Conservation (phyloP, 805 yeast species). For the Pichia pseudocactophila region DNA sequence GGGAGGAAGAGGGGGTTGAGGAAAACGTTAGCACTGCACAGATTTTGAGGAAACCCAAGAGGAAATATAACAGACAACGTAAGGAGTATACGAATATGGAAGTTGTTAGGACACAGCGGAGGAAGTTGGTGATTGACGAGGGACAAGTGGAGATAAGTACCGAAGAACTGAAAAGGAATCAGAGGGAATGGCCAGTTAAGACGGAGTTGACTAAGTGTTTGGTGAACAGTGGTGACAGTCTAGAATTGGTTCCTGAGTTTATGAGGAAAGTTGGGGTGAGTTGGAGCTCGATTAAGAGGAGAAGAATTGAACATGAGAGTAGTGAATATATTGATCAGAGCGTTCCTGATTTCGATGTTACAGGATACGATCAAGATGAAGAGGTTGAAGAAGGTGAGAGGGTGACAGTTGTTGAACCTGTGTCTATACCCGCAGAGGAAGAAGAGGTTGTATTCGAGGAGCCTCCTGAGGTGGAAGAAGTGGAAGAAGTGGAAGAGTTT, state of each 20-base stretch:
- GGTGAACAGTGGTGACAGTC: not conserved
- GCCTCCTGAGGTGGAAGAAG: not conserved
- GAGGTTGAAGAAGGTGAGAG: not conserved
- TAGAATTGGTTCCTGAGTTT: slow-evolving; percentile 9
- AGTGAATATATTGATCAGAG: not conserved
- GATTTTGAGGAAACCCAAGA: not conserved
- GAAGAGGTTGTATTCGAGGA: not conserved
- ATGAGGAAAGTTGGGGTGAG: slow-evolving; percentile 9
- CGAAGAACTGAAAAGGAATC: slow-evolving; percentile 28
- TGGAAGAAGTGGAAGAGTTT: slow-evolving; percentile 12
- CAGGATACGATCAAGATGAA: slow-evolving; percentile 1
- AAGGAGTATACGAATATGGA: slow-evolving; percentile 23
- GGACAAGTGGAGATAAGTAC: slow-evolving; percentile 33
- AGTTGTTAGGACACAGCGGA: slow-evolving; percentile 42
- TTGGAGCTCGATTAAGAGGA: slow-evolving; percentile 13
- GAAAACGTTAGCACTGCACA: slow-evolving; percentile 21
- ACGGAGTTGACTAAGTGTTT: not conserved
- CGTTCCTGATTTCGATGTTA: not conserved
- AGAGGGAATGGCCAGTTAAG: slow-evolving; percentile 19
- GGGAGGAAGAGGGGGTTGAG: slow-evolving; percentile 14
- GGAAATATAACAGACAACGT: not conserved
- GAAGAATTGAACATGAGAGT: slow-evolving; percentile 7
- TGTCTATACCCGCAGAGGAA: not conserved
- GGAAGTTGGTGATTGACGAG: slow-evolving; percentile 39
- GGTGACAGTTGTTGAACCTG: not conserved